Conservation (phyloP, 768 basidiomycete species). For the Clitopilus hobsonii region DNA sequence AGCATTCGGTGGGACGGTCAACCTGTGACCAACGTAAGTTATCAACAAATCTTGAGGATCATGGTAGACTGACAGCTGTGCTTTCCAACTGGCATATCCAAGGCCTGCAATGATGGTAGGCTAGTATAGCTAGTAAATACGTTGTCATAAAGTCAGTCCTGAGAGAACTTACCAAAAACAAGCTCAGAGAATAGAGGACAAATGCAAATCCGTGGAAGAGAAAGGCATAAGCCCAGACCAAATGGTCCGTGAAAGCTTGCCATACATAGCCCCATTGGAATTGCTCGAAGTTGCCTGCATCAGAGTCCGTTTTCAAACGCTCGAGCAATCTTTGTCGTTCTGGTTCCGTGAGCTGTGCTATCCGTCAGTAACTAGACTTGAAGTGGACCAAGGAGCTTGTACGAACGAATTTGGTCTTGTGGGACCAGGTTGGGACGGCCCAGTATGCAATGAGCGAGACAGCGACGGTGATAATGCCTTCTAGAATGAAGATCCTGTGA, state of each 20-base stretch:
- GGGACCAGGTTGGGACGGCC: conserved; percentile 55
- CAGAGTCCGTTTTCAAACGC: conserved; percentile 48
- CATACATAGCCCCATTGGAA: conserved; percentile 56
- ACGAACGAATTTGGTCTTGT: conserved; percentile 55
- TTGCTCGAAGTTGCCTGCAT: conserved; percentile 45
- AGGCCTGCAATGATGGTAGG: conserved; percentile 57
- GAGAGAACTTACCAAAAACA: conserved; percentile 43
- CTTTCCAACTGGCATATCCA: conserved; percentile 57
- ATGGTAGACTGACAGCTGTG: conserved; percentile 40
- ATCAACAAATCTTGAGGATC: background rate
- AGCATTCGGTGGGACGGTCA: conserved; percentile 57
- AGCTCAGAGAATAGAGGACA: conserved; percentile 50
- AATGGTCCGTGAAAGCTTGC: conserved; percentile 52
- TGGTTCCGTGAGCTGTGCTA: conserved; percentile 40
- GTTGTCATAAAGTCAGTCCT: background rate
- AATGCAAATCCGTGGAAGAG: conserved; percentile 62
- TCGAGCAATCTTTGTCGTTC: conserved; percentile 47
- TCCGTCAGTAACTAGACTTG: background rate
- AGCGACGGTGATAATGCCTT: conserved; percentile 46
- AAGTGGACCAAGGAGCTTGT: conserved; percentile 12
- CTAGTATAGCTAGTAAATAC: conserved; percentile 18
- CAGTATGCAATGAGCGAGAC: conserved; percentile 46
- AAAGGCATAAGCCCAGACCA: conserved; percentile 57
- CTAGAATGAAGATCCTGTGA: conserved; percentile 54
- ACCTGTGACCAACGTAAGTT: conserved; percentile 22